phyloP scores from a whole-genome alignment of 2,329 filamentous ascomycete genomes.

The Byssochlamys sp. region DNA sequence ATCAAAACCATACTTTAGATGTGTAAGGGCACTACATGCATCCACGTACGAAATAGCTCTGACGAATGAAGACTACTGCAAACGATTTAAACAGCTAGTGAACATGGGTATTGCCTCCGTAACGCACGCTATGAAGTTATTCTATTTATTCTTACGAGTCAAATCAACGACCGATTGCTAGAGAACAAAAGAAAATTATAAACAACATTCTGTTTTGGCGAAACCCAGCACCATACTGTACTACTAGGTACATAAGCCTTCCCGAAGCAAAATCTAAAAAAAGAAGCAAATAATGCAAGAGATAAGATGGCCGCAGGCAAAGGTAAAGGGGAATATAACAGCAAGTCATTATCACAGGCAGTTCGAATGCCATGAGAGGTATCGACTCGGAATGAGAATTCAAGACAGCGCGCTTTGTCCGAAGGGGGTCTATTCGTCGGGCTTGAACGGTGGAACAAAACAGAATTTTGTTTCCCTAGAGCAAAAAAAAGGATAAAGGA shows the following conservation, averaged over 20 bases:
- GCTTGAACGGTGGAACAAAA: neutral
- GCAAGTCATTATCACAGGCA: too few relatives aligned
- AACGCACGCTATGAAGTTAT: neutral
- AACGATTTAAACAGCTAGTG: neutral
- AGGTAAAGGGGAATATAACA: neutral
- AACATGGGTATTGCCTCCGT: neutral
- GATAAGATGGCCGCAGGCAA: neutral
- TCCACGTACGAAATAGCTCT: too few relatives aligned
- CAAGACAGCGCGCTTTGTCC: neutral
- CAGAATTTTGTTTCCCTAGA: neutral
- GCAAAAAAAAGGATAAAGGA: neutral
- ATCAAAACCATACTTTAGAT: too few relatives aligned
- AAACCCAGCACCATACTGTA: neutral
- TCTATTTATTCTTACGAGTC: neutral
- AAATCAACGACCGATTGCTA: neutral
- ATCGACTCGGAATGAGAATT: neutral
- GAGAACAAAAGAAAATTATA: neutral
- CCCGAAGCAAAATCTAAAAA: neutral
- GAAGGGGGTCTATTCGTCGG: neutral
- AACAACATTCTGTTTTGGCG: neutral
- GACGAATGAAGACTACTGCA: neutral
- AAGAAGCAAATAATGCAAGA: neutral
- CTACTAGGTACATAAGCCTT: neutral
- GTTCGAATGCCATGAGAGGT: neutral
- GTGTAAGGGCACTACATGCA: too few relatives aligned